Base-by-base conservation (phyloP, 2,329 filamentous ascomycete species). In the Sarocladium strictum region DNA sequence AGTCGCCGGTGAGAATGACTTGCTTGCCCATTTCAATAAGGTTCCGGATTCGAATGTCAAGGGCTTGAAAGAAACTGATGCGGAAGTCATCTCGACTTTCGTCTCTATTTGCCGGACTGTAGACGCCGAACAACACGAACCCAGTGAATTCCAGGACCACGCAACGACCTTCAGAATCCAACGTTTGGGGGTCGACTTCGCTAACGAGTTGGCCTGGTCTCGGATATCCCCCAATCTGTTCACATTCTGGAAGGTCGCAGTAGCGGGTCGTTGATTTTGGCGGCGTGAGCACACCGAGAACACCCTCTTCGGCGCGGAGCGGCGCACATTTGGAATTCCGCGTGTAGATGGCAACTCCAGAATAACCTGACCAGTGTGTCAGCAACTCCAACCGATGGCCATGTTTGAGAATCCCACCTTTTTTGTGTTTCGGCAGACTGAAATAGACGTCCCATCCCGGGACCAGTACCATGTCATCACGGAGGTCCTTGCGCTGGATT, bases 391-490 rank as follows among this genome's bases (percentile, higher is more conserved):
- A 14, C 23, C 17, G 26, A 2, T 27, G 23, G n/a, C 38, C 32
- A 29, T 27, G 2, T 14, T 40, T 27, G 17, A 26, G 5, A n/a
- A 49, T 59, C 26, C 10, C 21, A 87, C 90, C 93, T 76, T 97
- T 97, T 69, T 97, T 97, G 65, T 95, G 80, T 66, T 86, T 90
- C 0, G 94, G 94, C 23, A 99, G 76, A 67, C 91, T 97, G 72
- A 97, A 97, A 71, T 87, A 96, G 60, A 92, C 92, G 67, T 99
- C 94, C 93, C 93, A 99, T 12, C 94, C 94, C 0, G 89, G 85
- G 0, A 97, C 84, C 32, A 97, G 76, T 10, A 97, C 92, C 90
- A 97, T 97, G 62, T 97, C 94, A 77, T 97, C 94, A 38, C 78
- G 80, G 1, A 99, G 76, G 62, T 97, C 92, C 67, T 96, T 96